Evolutionary conservation across 1,284 basidiomycete species (phyloP), one percentile per base, ranked within the genome.

Genomic region (Mycena sp.): DNA sequence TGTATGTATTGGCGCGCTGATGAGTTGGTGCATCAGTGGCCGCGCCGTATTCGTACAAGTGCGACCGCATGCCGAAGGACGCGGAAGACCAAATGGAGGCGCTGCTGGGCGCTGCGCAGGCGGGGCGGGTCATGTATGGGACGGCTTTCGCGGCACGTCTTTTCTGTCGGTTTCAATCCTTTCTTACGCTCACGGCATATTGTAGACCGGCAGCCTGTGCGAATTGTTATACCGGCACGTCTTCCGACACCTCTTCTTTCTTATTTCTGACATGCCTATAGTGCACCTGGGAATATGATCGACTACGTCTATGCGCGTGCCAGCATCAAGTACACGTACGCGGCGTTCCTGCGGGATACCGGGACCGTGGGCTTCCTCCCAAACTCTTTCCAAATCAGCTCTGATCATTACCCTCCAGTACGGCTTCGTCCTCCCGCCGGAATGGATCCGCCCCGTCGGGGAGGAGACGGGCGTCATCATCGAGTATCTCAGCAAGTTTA

Each of bases 51-150:
- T 90, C 92, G 1, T 91, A 87, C 71, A 87, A 88, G 3, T 95
- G 94, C 77, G 83, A 84, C 43, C 80, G 79, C 46, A 74, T 84
- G 30, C 87, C 93, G 0, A 85, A 87, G 49, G 93, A 95, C 70
- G 91, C 91, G 0, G 94, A 96, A 74, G 90, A 95, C 73, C 85
- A 92, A 69, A 81, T 90, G 63, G 94, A 96, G 75, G 90, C 91
- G 10, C 89, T 88, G 4, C 75, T 90, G 0, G 93, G 92, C 0
- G 91, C 91, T 0, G 83, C 85, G 0, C 83, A 87, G 54, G 89
- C 91, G 3, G 79, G 92, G 54, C 82, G 82, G 57, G 74, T 77
- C 3, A 80, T 82, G 1, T 85, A 92, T 71, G 89, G 91, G 7
- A 85, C 81, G 3, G 21, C 73, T 0, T 86, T 84, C 70, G 78